Evolutionary conservation across 106 monocot genomes (phyloP).

Genomic region (Hemerocallis citrina): DNA sequence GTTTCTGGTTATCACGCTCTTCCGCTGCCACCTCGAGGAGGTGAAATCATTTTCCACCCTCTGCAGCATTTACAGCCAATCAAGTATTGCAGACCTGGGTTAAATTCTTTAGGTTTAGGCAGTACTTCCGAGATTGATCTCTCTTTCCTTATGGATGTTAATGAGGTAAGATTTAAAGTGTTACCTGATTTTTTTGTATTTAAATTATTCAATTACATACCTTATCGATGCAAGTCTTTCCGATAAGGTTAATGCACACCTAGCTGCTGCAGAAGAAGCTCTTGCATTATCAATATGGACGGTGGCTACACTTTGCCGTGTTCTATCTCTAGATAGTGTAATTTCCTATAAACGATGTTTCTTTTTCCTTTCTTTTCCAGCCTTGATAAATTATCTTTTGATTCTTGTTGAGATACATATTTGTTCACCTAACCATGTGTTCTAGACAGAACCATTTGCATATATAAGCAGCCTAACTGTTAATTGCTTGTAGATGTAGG

Average conservation of each 20-base stretch:
- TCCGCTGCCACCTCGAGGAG: slow-evolving; percentile 58
- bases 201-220: slow-evolving; percentile 2
- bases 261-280: slow-evolving; percentile 95
- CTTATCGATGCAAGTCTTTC: slow-evolving; percentile 15
- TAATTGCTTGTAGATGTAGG: not conserved
- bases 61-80: slow-evolving; percentile 85
- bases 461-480: not conserved
- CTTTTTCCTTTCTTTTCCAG: not conserved
- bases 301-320: slow-evolving; percentile 71
- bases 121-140: slow-evolving; percentile 19
- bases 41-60: slow-evolving; percentile 85
- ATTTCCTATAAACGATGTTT: slow-evolving; percentile 17
- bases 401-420: no score
- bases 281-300: slow-evolving; percentile 89
- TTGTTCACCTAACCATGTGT: not conserved
- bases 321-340: slow-evolving; percentile 94
- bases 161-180: slow-evolving; percentile 36
- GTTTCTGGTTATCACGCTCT: slow-evolving; percentile 85
- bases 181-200: not conserved
- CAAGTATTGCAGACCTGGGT: slow-evolving; percentile 51
- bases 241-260: slow-evolving; percentile 56
- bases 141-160: slow-evolving; percentile 33
- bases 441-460: not conserved
- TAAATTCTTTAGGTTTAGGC: slow-evolving; percentile 36
- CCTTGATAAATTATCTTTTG: not conserved